A percentile compares a stretch with the other conserved stretches of the same genome.
Conservation (phyloP, 192 early-diverging fungal genomes). For the Umbelopsis isabellina region DNA sequence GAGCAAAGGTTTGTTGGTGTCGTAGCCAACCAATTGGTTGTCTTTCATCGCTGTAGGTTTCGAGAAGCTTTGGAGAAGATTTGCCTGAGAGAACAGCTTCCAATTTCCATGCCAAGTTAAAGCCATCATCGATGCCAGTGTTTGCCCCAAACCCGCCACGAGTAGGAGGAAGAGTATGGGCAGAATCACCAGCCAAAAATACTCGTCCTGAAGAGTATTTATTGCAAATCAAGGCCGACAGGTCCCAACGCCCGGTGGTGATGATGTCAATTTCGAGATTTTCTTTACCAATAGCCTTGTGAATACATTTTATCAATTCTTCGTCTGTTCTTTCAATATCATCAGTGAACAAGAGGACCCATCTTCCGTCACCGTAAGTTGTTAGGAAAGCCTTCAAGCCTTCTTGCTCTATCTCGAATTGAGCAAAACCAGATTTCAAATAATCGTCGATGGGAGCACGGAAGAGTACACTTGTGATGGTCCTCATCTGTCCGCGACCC, state of each 20-base stretch:
- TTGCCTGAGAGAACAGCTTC: slow-evolving; percentile 31
- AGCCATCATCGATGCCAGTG: slow-evolving; percentile 47
- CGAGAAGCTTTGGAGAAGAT: background rate
- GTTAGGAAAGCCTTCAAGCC: slow-evolving; percentile 9
- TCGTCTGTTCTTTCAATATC: background rate
- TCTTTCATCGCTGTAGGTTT: slow-evolving; percentile 4
- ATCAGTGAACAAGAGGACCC: slow-evolving; percentile 1
- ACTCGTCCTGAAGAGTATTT: slow-evolving; percentile 21
- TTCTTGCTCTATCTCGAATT: slow-evolving; percentile 5
- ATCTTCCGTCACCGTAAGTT: background rate
- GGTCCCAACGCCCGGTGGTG: background rate
- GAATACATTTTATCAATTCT: background rate
- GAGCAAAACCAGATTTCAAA: background rate
- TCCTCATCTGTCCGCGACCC: slow-evolving; percentile 15
- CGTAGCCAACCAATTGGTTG: slow-evolving; percentile 7
- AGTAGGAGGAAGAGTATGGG: slow-evolving; percentile 42
- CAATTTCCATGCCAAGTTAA: slow-evolving; percentile 52
- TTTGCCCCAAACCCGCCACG: slow-evolving; percentile 45
- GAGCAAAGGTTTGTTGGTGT: slow-evolving; percentile 6
- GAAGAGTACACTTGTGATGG: background rate
- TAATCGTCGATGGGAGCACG: background rate
- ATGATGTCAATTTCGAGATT: slow-evolving; percentile 6
- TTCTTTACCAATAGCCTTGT: background rate
- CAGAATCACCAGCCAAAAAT: slow-evolving; percentile 51
- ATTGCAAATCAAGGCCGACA: background rate